phyloP scores from a whole-genome alignment of 108 stramenopile genomes.

The Epithemia pelagica region DNA sequence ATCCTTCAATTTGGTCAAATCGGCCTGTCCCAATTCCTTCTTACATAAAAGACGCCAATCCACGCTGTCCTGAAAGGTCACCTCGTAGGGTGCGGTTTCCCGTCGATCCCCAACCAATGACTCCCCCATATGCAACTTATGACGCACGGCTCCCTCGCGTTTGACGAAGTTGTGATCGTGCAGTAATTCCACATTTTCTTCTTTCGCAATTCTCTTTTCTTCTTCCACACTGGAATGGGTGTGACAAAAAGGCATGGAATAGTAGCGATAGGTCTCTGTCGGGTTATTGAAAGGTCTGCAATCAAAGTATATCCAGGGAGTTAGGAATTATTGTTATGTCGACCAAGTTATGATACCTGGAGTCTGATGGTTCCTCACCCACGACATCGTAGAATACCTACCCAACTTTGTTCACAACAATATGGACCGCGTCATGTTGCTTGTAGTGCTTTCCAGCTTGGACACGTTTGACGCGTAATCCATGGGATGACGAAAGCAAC shows the following conservation, averaged over 20 bases:
- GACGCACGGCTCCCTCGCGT: slow-evolving; percentile 49
- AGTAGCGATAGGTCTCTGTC: slow-evolving; percentile 97
- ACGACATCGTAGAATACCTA: slow-evolving; percentile 49
- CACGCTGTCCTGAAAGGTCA: slow-evolving; percentile 74
- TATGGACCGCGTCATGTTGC: slow-evolving; percentile 63
- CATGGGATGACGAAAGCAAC: background rate
- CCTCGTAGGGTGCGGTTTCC: slow-evolving; percentile 85
- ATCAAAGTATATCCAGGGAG: background rate
- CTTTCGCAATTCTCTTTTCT: slow-evolving; percentile 46
- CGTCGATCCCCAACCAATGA: slow-evolving; percentile 91
- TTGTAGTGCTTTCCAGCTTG: slow-evolving; percentile 63
- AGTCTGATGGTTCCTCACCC: too few relatives aligned
- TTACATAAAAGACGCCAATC: slow-evolving; percentile 90
- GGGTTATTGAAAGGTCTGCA: slow-evolving; percentile 97
- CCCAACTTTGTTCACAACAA: slow-evolving; percentile 88
- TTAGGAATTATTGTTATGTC: too few relatives aligned
- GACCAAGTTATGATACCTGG: too few relatives aligned
- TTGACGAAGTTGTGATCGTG: slow-evolving; percentile 11
- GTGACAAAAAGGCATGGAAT: slow-evolving; percentile 93
- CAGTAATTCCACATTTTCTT: slow-evolving; percentile 24
- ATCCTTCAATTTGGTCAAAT: slow-evolving; percentile 67
- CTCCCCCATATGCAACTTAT: slow-evolving; percentile 86
- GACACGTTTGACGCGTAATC: slow-evolving; percentile 46
- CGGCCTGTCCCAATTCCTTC: slow-evolving; percentile 40
- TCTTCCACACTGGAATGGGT: slow-evolving; percentile 62